Conservation (phyloP, 2,329 filamentous ascomycete species). For the Colletotrichum cordylinicola region DNA sequence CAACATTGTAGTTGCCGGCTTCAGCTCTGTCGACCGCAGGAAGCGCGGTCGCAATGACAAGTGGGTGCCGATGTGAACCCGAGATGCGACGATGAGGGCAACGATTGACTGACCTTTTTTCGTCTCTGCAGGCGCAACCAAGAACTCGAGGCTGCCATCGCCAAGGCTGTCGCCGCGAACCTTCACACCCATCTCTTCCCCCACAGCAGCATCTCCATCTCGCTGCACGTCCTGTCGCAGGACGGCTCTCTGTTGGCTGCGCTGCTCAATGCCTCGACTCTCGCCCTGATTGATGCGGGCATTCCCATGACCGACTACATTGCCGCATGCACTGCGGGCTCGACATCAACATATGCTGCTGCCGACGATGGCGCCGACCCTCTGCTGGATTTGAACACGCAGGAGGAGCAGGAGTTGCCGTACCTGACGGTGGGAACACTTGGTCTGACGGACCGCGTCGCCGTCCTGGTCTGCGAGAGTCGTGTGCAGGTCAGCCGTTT, state of each 20-base stretch:
- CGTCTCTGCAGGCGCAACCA: conserved; percentile 68
- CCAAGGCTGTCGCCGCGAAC: conserved; percentile 76
- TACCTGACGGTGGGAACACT: conserved; percentile 86
- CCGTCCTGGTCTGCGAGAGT: conserved; percentile 84
- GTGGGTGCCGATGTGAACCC: conserved; percentile 49
- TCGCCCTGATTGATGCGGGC: conserved; percentile 92
- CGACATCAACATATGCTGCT: conserved; percentile 69
- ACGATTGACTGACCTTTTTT: background rate
- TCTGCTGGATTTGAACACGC: conserved; percentile 77
- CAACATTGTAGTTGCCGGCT: conserved; percentile 85
- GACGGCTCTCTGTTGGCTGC: conserved; percentile 91
- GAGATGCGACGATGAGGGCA: background rate
- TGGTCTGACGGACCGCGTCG: conserved; percentile 76
- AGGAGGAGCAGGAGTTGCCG: conserved; percentile 88
- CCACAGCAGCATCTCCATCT: conserved; percentile 82
- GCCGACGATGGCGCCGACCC: conserved; percentile 77
- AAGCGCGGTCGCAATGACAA: conserved; percentile 78
- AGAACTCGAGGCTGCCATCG: conserved; percentile 82
- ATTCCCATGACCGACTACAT: conserved; percentile 96
- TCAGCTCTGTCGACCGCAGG: conserved; percentile 86
- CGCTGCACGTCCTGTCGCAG: conserved; percentile 85
- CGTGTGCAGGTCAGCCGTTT: conserved; percentile 81
- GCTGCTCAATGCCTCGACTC: conserved; percentile 87
- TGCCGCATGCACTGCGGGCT: conserved; percentile 85
- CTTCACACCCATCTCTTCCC: conserved; percentile 90